Evolutionary conservation across 441 rosid genomes (phyloP).

Genomic region (Geranium incanum): DNA sequence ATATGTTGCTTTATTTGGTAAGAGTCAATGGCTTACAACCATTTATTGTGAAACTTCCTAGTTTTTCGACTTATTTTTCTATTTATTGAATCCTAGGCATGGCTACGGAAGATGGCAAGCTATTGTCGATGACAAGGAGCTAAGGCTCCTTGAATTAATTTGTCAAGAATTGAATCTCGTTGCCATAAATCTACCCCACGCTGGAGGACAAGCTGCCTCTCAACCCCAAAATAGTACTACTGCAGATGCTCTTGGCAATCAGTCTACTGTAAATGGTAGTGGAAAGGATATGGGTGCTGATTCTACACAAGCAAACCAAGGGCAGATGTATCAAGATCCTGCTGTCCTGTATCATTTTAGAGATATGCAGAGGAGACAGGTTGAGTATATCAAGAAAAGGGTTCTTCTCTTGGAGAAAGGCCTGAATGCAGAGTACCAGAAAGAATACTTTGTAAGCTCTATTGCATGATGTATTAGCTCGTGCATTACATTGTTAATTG

Average conservation of each 20-base stretch:
- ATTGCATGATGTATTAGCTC: conserved; percentile 2
- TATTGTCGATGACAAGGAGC: conserved; percentile 85
- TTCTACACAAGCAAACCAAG: conserved; percentile 36
- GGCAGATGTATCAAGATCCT: conserved; percentile 44
- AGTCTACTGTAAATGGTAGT: conserved; percentile 39
- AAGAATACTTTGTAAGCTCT: conserved; percentile 56
- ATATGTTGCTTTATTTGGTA: too few species aligned
- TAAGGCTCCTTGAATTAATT: conserved; percentile 76
- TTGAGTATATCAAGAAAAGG: conserved; percentile 91
- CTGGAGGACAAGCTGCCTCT: conserved; percentile 52
- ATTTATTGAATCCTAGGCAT: conserved; percentile 49
- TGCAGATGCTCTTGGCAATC: conserved; percentile 41
- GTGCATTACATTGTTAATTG: neutral
- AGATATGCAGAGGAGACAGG: conserved; percentile 91
- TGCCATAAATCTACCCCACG: conserved; percentile 56
- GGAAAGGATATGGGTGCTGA: conserved; percentile 44
- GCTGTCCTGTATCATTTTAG: conserved; percentile 55
- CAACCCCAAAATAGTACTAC: conserved; percentile 60
- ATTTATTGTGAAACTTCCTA: neutral
- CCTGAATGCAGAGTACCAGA: conserved; percentile 62
- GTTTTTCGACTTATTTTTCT: conserved; percentile 14
- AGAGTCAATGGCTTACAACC: too few species aligned
- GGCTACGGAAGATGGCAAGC: conserved; percentile 99
- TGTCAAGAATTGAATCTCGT: conserved; percentile 86
- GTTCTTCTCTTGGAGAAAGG: conserved; percentile 90